Evolutionary conservation across 176 grass and related monocot genomes (phyloP).

Genomic region (Alloteropsis semialata): DNA sequence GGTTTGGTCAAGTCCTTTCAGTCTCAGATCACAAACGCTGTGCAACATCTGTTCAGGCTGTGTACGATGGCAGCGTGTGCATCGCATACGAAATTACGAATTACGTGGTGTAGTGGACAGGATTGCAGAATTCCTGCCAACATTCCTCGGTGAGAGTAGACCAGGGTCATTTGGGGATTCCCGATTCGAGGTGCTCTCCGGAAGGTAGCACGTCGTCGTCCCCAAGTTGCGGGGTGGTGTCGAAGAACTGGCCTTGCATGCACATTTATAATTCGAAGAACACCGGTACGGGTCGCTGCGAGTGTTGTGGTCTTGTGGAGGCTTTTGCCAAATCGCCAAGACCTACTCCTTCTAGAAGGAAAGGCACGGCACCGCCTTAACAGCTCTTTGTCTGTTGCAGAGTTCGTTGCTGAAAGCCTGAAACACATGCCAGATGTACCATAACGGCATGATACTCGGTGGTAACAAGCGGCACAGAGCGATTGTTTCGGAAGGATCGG

Average conservation of each 20-base stretch:
- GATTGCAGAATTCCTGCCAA: not conserved
- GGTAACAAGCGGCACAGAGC: not conserved
- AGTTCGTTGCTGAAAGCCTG: not conserved
- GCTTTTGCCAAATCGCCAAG: not conserved
- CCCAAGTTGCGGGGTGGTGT: conserved; percentile 1
- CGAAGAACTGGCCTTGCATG: not conserved
- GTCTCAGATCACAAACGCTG: not conserved
- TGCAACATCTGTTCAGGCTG: not conserved
- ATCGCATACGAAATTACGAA: not conserved
- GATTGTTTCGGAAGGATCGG: not conserved
- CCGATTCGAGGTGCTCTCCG: not conserved
- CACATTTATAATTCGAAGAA: not conserved
- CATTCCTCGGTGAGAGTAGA: conserved; percentile 18
- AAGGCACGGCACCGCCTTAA: not conserved
- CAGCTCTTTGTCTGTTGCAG: not conserved
- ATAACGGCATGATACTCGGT: not conserved
- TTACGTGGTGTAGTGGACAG: not conserved
- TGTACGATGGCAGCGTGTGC: not conserved
- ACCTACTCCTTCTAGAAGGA: not conserved
- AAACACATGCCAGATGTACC: not conserved
- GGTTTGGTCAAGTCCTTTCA: not conserved
- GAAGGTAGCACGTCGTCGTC: not conserved
- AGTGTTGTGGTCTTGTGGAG: too few relatives aligned
- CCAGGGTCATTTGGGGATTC: not conserved
- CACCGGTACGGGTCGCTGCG: not conserved